Evolutionary conservation across 73 alveolate genomes (phyloP).

Genomic region (Paramecium biaurelia): DNA sequence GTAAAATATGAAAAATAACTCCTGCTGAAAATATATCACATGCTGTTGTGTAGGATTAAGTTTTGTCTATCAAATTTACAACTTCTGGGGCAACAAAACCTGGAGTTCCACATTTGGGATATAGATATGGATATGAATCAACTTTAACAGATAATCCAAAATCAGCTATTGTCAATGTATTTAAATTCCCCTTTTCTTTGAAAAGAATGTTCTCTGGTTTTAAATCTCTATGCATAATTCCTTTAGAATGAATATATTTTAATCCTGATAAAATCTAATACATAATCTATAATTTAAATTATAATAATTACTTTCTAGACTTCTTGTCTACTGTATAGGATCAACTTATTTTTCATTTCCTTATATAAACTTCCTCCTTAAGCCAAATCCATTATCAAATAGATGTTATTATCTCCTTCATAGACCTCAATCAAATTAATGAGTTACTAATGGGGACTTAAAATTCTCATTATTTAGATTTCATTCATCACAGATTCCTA

Average conservation of each 20-base stretch:
- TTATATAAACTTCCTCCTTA: slow-evolving; percentile 6
- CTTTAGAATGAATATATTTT: slow-evolving; percentile 42
- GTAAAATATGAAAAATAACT: slow-evolving; percentile 54
- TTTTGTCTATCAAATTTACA: slow-evolving; percentile 53
- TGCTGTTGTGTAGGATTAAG: neutral
- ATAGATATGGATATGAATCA: slow-evolving; percentile 38
- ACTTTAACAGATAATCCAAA: slow-evolving; percentile 53
- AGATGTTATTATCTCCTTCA: slow-evolving; percentile 92
- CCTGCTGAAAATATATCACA: slow-evolving; percentile 64
- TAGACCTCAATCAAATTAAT: slow-evolving; percentile 84
- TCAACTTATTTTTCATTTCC: neutral
- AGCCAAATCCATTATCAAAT: slow-evolving; percentile 83
- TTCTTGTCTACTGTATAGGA: slow-evolving; percentile 15
- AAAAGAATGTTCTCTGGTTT: slow-evolving; percentile 59
- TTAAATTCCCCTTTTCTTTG: slow-evolving; percentile 1
- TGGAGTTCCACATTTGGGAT: slow-evolving; percentile 72
- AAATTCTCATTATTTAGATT: slow-evolving; percentile 39
- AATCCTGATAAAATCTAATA: slow-evolving; percentile 24
- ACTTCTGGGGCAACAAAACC: slow-evolving; percentile 85
- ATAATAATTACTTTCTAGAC: neutral
- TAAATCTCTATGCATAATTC: slow-evolving; percentile 63
- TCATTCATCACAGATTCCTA: slow-evolving; percentile 55
- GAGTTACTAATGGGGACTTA: slow-evolving; percentile 24
- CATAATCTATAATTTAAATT: slow-evolving; percentile 3
- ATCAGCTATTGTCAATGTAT: slow-evolving; percentile 47